Evolutionary conservation across 768 basidiomycete species (phyloP).

Genomic region (Xerocomellus dryophilus): DNA sequence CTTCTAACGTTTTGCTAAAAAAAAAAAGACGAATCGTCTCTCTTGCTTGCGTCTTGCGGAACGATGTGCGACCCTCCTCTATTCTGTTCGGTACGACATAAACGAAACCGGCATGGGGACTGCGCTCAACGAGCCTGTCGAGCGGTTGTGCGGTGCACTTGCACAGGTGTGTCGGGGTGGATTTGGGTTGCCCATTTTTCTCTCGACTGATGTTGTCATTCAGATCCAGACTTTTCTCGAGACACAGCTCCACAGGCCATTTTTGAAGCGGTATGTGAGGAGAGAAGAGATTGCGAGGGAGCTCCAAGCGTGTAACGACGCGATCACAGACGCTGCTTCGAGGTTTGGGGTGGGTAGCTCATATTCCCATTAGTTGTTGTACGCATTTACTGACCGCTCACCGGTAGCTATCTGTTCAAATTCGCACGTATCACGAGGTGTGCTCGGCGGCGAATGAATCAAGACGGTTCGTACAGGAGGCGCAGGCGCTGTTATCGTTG

Average conservation of each 20-base stretch:
- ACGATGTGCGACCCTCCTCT: conserved; percentile 65
- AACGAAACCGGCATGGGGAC: conserved; percentile 53
- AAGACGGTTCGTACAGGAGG: conserved; percentile 21
- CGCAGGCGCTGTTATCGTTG: conserved; percentile 13
- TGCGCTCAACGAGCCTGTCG: conserved; percentile 47
- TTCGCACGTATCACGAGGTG: conserved; percentile 53
- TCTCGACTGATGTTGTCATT: neutral
- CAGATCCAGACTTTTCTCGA: conserved; percentile 53
- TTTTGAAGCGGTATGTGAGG: conserved; percentile 75
- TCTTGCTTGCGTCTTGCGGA: conserved; percentile 69
- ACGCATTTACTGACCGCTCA: neutral
- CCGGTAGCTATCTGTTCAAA: conserved; percentile 44
- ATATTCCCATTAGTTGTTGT: neutral
- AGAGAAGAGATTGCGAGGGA: conserved; percentile 62
- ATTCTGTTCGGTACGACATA: conserved; percentile 63
- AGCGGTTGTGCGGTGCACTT: conserved; percentile 29
- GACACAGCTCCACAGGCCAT: conserved; percentile 64
- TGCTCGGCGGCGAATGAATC: conserved; percentile 35
- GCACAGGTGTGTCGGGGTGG: conserved; percentile 40
- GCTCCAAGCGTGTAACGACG: conserved; percentile 50
- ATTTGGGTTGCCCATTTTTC: neutral
- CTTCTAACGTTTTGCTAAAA: neutral
- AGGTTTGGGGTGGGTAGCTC: conserved; percentile 23
- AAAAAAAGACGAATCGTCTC: conserved; percentile 66
- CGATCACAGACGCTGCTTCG: conserved; percentile 45